Evolutionary conservation across 2,329 filamentous ascomycete genomes (phyloP).

Genomic region (Ophiocordyceps camponoti-saundersi): DNA sequence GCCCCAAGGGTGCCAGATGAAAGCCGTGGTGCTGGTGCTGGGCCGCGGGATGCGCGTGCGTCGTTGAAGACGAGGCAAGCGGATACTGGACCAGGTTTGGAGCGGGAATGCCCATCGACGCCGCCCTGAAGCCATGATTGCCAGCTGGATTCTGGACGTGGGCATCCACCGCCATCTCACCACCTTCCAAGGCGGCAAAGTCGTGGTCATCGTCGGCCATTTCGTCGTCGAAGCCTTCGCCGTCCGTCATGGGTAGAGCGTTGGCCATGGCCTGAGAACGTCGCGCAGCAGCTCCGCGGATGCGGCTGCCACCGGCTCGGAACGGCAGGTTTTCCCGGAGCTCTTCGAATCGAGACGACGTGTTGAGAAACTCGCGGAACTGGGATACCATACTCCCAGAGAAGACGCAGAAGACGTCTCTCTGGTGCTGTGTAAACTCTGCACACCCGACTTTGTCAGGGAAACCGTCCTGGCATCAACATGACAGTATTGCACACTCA

Average conservation of each 20-base stretch:
- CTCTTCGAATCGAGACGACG: slow-evolving; percentile 26
- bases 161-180: slow-evolving; percentile 19
- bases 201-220: slow-evolving; percentile 27
- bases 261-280: slow-evolving; percentile 6
- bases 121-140: slow-evolving; percentile 1
- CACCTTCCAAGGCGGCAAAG: slow-evolving; percentile 21
- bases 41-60: slow-evolving; percentile 5
- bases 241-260: slow-evolving; percentile 9
- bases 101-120: slow-evolving; percentile 9
- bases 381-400: slow-evolving; percentile 68
- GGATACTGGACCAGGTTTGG: slow-evolving; percentile 9
- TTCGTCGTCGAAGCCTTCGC: slow-evolving; percentile 23
- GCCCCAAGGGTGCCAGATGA: slow-evolving; percentile 6
- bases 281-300: slow-evolving; percentile 3
- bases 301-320: slow-evolving; percentile 4
- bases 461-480: no score
- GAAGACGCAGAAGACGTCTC: slow-evolving; percentile 94
- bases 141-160: slow-evolving; percentile 8
- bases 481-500: slow-evolving; percentile 15
- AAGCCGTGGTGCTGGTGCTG: slow-evolving; percentile 6
- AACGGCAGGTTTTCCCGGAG: slow-evolving; percentile 17
- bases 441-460: not conserved
- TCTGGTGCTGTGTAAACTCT: slow-evolving; percentile 93
- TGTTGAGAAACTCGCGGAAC: slow-evolving; percentile 65
- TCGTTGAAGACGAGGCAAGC: slow-evolving; percentile 5